phyloP scores from a whole-genome alignment of 2,329 filamentous ascomycete genomes.

The Aspergillus quadrilineatus region DNA sequence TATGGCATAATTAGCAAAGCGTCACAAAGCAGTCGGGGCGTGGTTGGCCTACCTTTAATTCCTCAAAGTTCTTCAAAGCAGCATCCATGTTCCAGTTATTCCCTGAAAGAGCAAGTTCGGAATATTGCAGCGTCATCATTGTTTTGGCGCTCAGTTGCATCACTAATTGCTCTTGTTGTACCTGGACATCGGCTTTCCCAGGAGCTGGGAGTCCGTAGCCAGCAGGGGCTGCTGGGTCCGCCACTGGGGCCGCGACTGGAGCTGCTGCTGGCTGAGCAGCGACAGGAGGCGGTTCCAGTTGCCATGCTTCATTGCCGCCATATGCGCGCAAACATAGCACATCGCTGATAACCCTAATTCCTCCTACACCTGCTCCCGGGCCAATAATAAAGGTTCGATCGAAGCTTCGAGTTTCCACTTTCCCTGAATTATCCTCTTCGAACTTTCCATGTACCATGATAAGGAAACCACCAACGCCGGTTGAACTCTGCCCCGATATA shows the following conservation, averaged over 20 bases:
- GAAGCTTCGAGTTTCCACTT: conserved; percentile 69
- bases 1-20: conserved; percentile 25
- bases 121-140: conserved; percentile 75
- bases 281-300: conserved; percentile 37
- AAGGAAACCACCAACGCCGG: conserved; percentile 74
- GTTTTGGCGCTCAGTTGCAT: conserved; percentile 72
- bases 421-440: conserved; percentile 65
- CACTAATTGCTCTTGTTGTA: conserved; percentile 68
- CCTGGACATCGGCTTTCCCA: conserved; percentile 49
- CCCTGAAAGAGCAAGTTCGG: conserved; percentile 75
- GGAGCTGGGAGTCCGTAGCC: conserved; percentile 43
- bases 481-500: conserved; percentile 59
- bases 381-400: conserved; percentile 78
- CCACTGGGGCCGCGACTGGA: conserved; percentile 19
- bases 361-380: conserved; percentile 65
- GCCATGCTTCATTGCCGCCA: conserved; percentile 55
- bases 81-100: conserved; percentile 77
- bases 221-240: conserved; percentile 32
- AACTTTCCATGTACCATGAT: conserved; percentile 82
- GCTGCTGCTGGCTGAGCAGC: conserved; percentile 30
- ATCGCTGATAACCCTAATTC: conserved; percentile 76
- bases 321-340: conserved; percentile 72
- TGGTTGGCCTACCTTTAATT: conserved; percentile 62
- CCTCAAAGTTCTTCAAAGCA: conserved; percentile 72
- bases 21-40: neutral